Evolutionary conservation across 768 basidiomycete genomes (phyloP).

Genomic region (Boletus sp.): DNA sequence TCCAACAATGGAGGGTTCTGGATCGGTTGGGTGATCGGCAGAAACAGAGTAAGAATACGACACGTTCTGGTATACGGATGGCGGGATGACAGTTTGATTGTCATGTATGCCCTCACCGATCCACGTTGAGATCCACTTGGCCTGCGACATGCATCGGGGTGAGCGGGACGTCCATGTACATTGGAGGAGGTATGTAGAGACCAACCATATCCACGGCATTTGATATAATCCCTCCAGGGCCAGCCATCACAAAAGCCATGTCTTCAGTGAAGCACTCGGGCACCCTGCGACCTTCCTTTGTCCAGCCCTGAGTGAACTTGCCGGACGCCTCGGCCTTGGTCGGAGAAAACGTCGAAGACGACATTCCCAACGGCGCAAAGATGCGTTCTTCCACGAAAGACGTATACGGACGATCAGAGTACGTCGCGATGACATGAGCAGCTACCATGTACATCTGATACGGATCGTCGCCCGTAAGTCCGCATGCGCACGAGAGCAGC

Average conservation of each 20-base stretch:
- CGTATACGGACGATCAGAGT: constrained; percentile 33
- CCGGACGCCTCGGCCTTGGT: constrained; percentile 33
- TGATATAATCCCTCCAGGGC: constrained; percentile 45
- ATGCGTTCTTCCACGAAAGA: constrained; percentile 43
- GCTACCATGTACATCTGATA: constrained; percentile 40
- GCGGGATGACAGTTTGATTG: constrained; percentile 35
- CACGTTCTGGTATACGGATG: constrained; percentile 25
- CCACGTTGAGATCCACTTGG: constrained; percentile 38
- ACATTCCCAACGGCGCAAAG: constrained; percentile 42
- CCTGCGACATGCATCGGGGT: constrained; percentile 23
- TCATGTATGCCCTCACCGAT: constrained; percentile 35
- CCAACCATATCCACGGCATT: constrained; percentile 42
- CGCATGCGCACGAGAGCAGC: not conserved
- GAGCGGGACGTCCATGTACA: not conserved
- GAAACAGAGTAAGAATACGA: constrained; percentile 34
- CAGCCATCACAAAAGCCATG: constrained; percentile 27
- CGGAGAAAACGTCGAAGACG: constrained; percentile 37
- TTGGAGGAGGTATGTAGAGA: not conserved
- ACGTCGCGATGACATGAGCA: constrained; percentile 34
- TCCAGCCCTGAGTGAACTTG: constrained; percentile 35
- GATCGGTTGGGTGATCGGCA: constrained; percentile 1
- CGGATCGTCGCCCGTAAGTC: not conserved
- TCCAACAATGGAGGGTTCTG: constrained; percentile 30
- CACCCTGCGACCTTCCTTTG: constrained; percentile 30
- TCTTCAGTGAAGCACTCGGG: constrained; percentile 34